Base-by-base conservation (phyloP, 768 basidiomycete genomes). In the Pisolithus tinctorius region DNA sequence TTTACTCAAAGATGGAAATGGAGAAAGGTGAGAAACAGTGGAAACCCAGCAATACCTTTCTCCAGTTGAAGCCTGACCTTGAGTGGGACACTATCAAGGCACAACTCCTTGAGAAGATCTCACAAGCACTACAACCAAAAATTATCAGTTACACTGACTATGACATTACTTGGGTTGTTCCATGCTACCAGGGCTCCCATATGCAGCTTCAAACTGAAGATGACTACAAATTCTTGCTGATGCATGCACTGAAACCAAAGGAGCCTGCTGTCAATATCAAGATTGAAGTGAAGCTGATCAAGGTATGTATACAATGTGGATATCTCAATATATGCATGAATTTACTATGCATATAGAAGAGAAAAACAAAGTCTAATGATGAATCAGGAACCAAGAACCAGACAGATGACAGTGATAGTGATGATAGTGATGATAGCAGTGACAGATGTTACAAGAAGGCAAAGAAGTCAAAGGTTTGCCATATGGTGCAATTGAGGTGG, bases 61-160 rank as follows among this genome's bases (percentile, higher is more conserved):
- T 41, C 2, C 40, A 41, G 40, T 7, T 41, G 40, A 41, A 41
- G 14, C 23, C 40, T 23, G 40, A 41, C 7, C 14, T 3, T 23
- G 17, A 17, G 40, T 41, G 40, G 40, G 23, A 50, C 41, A 50
- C 43, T 1, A 13, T 45, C 41, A 45, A 50, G 27, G 49, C 49
- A n/a, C 49, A 50, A 34, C 10, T 50, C 11, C 42, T 50, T 3
- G 10, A 43, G 37, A 50, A 50, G 43, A 50, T 50, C 8, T 6
- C 30, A 9, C 30, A 31, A 8, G 9, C 8, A 2, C 30, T 31
- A 6, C 30, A 31, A 31, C 30, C 30, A 9, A 31, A 31, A 8
- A 4, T 31, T 9, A 31, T 31, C 8, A 8, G 9, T 8, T 37
- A 34, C 40, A 41, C 20, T 41, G 20, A 41, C 40, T 41, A 41